Evolutionary conservation across 2,329 filamentous ascomycete genomes (phyloP).

Genomic region (Aureobasidium zeae): DNA sequence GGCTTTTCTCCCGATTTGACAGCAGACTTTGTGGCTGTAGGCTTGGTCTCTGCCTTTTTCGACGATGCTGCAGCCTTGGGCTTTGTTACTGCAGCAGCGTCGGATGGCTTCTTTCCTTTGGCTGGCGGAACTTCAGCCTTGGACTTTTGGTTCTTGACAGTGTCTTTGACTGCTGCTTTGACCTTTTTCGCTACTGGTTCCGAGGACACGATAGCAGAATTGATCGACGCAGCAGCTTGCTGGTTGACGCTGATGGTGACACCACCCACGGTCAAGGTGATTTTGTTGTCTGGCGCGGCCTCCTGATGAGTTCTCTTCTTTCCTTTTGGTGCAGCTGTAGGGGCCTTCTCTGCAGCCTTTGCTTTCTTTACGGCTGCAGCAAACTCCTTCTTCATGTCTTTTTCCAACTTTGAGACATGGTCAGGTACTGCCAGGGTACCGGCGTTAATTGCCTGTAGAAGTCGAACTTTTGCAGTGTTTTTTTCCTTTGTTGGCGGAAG

Average conservation of each 20-base stretch:
- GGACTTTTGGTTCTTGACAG: not conserved
- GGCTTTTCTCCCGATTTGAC: no score
- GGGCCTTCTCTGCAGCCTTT: slow-evolving; percentile 25
- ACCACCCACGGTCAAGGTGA: slow-evolving; percentile 21
- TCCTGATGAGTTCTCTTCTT: slow-evolving; percentile 23
- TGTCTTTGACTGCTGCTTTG: not conserved
- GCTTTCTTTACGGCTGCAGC: slow-evolving; percentile 42
- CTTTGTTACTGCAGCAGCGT: not conserved
- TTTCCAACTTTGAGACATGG: slow-evolving; percentile 42
- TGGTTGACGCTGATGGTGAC: slow-evolving; percentile 24
- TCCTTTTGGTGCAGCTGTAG: slow-evolving; percentile 3
- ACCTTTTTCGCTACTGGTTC: not conserved
- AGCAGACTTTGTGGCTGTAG: no score
- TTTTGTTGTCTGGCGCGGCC: slow-evolving; percentile 20
- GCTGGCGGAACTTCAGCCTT: not conserved
- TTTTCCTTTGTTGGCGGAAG: slow-evolving; percentile 49
- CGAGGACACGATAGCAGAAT: not conserved
- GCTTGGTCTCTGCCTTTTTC: no score
- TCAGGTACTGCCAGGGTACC: slow-evolving; percentile 42
- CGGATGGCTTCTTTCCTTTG: slow-evolving; percentile 9
- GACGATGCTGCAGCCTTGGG: not conserved
- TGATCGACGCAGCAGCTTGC: slow-evolving; percentile 9
- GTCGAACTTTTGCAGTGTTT: slow-evolving; percentile 48
- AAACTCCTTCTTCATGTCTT: slow-evolving; percentile 50
- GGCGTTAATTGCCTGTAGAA: slow-evolving; percentile 48